These are phyloP conservation scores for Leccinellum luteum DNA, from an alignment of 768 basidiomycete genomes.

Conservation along the genomic window DNA sequence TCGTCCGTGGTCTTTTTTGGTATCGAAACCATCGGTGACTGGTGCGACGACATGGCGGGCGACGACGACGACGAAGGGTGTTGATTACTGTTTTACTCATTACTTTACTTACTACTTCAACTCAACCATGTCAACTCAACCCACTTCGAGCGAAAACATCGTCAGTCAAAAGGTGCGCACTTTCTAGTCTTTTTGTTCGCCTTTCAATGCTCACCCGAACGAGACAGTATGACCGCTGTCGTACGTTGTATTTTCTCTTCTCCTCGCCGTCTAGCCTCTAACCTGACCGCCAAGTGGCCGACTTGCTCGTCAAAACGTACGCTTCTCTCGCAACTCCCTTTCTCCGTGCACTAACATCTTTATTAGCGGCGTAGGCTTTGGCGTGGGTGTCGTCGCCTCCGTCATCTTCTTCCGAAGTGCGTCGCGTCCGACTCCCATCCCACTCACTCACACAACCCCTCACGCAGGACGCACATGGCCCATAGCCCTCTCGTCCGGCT, in stretches of 20 bases:
- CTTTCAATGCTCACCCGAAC: background rate
- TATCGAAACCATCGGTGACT: conserved; percentile 59
- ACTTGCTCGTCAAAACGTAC: conserved; percentile 84
- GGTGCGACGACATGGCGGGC: conserved; percentile 63
- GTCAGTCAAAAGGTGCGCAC: conserved; percentile 78
- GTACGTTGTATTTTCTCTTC: conserved; percentile 51
- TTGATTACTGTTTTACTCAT: conserved; percentile 22
- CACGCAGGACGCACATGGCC: conserved; percentile 86
- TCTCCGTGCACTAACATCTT: conserved; percentile 7
- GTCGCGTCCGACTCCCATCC: conserved; percentile 33
- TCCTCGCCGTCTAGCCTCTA: conserved; percentile 19
- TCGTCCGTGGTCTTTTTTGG: conserved; percentile 82
- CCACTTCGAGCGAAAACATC: conserved; percentile 81
- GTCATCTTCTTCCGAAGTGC: conserved; percentile 89
- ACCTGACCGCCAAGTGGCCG: conserved; percentile 52
- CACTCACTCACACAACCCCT: conserved; percentile 9
- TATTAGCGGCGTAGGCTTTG: conserved; percentile 80
- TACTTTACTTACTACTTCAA: conserved; percentile 34
- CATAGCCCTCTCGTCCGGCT: conserved; percentile 80
- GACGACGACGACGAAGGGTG: background rate
- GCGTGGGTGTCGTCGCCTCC: conserved; percentile 83
- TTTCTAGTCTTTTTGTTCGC: background rate
- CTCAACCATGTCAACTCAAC: conserved; percentile 43
- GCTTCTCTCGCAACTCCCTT: conserved; percentile 23
- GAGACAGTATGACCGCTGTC: conserved; percentile 77